Conservation (phyloP, 2,329 filamentous ascomycete genomes). For the Trichoderma afroharzianum region DNA sequence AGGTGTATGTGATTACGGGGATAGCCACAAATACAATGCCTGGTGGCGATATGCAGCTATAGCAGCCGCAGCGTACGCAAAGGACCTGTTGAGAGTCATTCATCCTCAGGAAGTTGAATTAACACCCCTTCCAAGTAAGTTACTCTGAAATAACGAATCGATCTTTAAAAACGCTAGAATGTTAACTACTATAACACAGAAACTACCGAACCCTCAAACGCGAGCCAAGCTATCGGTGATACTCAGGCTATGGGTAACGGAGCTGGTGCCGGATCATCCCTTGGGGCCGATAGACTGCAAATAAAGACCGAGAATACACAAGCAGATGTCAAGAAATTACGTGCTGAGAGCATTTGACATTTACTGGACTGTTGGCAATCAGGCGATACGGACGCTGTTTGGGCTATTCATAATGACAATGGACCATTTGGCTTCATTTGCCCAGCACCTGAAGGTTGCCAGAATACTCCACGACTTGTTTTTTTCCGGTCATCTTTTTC, state of each 20-base stretch:
- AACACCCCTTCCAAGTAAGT: background rate
- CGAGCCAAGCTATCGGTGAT: background rate
- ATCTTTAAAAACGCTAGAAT: background rate
- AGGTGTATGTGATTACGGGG: background rate
- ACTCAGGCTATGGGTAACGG: too few species aligned
- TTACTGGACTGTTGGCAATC: background rate
- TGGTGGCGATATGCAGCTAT: background rate
- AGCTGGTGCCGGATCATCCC: too few species aligned
- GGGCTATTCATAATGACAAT: background rate
- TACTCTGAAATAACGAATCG: background rate
- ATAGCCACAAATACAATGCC: background rate
- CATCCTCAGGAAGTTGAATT: background rate
- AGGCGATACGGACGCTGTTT: background rate
- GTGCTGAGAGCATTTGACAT: background rate
- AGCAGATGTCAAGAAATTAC: background rate
- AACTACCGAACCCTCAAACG: background rate
- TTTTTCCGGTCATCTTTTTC: background rate
- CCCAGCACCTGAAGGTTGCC: background rate
- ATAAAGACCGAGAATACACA: background rate
- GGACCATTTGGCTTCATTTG: background rate
- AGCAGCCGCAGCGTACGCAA: background rate
- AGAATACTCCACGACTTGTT: background rate
- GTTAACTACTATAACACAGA: background rate
- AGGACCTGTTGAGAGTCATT: background rate
- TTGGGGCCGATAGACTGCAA: background rate